Evolutionary conservation across 139 green algal species (phyloP), one percentile per base, ranked within the genome.

Genomic region (Tetradesmus obliquus): DNA sequence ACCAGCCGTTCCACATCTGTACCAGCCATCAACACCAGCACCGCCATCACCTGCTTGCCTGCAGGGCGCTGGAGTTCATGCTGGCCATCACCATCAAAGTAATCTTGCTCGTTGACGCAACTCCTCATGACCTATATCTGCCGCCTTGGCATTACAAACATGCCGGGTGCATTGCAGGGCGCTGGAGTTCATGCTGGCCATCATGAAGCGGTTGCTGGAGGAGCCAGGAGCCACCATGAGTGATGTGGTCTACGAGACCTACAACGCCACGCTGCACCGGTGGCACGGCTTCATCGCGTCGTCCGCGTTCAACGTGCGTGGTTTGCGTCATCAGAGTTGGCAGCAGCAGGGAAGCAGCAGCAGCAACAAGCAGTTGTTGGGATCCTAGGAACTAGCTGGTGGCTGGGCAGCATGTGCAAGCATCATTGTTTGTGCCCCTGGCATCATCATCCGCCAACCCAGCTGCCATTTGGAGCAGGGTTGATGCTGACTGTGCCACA

Each of bases 201-300:
- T 98, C 85, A 89, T 98, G 55, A 80, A 92, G 57, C 82, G 87
- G 55, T 32, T 97, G 58, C 76, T 94, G 57, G 90, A 94, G 9
- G 91, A 96, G 76, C 88, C 72, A 1, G 13, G 72, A 1, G 12
- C 93, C 3, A 79, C 87, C 5, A 55, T 97, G 82, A 79, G 71
- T n/a, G 88, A 91, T 2, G 94, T 92, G 6, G 95, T 95, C 4
- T 91, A 66, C 55, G 93, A 97, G 19, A 93, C 92, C 2, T 98
- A 98, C 89, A 89, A 93, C 12, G 85, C 87, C 1, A 98, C 96
- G 2, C 87, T 98, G n/a, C 93, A 95, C 71, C 88, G 93, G 53
- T 98, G 92, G 92, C 96, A 98, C 89, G 96, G 96, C 81, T 98
- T 97, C 93, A 93, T 98, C 3, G 96, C 94, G 1, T 96, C 95